Evolutionary conservation across 1,284 basidiomycete genomes (phyloP).

Genomic region (Lignosus rhinocerotis): DNA sequence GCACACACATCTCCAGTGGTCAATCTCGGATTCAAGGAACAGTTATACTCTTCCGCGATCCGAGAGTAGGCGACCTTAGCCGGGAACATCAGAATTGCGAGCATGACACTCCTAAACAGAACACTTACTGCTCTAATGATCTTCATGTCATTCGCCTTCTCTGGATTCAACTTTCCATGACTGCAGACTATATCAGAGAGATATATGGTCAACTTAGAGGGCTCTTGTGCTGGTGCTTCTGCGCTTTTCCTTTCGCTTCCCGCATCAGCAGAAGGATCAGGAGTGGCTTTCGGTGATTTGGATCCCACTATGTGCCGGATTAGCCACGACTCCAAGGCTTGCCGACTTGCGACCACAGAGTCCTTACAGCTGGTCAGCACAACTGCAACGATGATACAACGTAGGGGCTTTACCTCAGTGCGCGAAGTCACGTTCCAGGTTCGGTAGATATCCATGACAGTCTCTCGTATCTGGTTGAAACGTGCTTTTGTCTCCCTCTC

Average conservation of each 20-base stretch:
- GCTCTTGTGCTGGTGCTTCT: neutral
- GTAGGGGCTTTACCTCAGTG: conserved; percentile 45
- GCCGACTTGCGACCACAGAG: conserved; percentile 57
- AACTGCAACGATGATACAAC: neutral
- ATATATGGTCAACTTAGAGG: conserved; percentile 13
- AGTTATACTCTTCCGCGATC: conserved; percentile 49
- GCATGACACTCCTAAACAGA: neutral
- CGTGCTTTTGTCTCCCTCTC: conserved; percentile 41
- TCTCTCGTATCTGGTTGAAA: conserved; percentile 52
- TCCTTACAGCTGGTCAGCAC: conserved; percentile 38
- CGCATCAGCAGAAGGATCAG: neutral
- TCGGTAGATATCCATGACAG: conserved; percentile 61
- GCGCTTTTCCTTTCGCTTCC: neutral
- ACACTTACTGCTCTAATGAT: conserved; percentile 51
- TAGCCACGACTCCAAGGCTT: conserved; percentile 64
- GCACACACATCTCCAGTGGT: conserved; percentile 57
- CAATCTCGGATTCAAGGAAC: conserved; percentile 47
- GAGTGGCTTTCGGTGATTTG: conserved; percentile 8
- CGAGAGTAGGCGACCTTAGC: conserved; percentile 48
- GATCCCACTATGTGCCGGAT: conserved; percentile 39
- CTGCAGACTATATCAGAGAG: conserved; percentile 52
- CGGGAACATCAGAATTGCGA: conserved; percentile 4
- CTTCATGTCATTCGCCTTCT: conserved; percentile 62
- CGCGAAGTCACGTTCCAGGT: conserved; percentile 56
- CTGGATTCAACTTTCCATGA: conserved; percentile 61